Evolutionary conservation across 140 eudicot species (phyloP).

Genomic region (Ambrosia hybrid): DNA sequence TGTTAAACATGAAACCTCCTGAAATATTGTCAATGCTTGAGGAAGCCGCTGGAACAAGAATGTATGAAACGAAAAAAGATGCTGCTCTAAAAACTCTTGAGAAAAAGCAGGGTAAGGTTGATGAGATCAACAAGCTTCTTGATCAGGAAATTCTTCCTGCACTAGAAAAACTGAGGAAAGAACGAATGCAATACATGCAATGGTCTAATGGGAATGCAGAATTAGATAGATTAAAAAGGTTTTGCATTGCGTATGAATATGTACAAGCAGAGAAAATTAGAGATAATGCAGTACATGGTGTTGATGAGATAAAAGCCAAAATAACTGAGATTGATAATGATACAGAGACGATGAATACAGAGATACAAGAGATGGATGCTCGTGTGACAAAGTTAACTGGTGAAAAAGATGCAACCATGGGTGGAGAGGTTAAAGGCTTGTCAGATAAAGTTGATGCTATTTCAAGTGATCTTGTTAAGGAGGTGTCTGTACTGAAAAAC

Average conservation of each 20-base stretch:
- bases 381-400: conserved; percentile 53
- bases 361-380: conserved; percentile 75
- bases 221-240: conserved; percentile 82
- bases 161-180: conserved; percentile 83
- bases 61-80: conserved; percentile 96
- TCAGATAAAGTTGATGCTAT: conserved; percentile 85
- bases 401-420: conserved; percentile 85
- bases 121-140: conserved; percentile 95
- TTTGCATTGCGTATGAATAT: conserved; percentile 92
- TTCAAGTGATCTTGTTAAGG: conserved; percentile 80
- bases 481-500: conserved; percentile 71
- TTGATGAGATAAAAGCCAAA: conserved; percentile 66
- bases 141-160: conserved; percentile 98
- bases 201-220: conserved; percentile 99
- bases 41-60: conserved; percentile 99
- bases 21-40: conserved; percentile 99
- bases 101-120: conserved; percentile 93
- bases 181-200: conserved; percentile 96
- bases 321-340: conserved; percentile 61
- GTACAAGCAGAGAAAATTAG: conserved; percentile 71
- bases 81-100: conserved; percentile 92
- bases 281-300: conserved; percentile 68
- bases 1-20: conserved; percentile 98
- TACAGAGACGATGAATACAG: conserved; percentile 42
- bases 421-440: conserved; percentile 78